A percentile compares a stretch with the other conserved stretches of the same genome.
phyloP scores from a whole-genome alignment of 768 basidiomycete genomes.

The Leucocoprinus birnbaumii region DNA sequence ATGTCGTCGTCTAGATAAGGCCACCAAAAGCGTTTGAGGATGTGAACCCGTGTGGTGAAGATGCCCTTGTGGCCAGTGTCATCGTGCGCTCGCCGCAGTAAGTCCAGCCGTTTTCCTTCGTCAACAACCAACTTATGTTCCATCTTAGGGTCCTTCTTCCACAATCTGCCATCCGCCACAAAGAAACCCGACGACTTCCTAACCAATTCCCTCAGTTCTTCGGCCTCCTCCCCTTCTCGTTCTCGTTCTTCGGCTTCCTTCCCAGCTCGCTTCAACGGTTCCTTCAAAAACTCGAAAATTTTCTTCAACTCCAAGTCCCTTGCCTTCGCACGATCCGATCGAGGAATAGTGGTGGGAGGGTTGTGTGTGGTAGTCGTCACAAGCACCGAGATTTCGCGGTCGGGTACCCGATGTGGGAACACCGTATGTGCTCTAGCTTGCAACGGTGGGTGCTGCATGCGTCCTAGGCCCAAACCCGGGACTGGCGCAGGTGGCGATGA shows the following conservation, averaged over 20 bases:
- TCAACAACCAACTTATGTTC: conserved; percentile 16
- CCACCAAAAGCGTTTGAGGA: conserved; percentile 23
- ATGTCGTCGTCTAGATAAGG: conserved; percentile 27
- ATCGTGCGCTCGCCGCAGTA: conserved; percentile 22
- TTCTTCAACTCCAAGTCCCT: conserved; percentile 11
- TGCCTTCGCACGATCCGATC: not conserved
- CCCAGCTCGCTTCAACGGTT: not conserved
- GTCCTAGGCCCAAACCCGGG: no score
- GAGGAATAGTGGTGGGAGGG: conserved; percentile 3
- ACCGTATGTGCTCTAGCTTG: no score
- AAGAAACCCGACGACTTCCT: conserved; percentile 16
- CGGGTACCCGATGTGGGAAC: no score
- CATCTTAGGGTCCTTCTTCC: conserved; percentile 17
- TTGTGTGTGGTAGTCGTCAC: no score
- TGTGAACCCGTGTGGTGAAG: conserved; percentile 16
- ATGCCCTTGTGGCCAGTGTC: conserved; percentile 26
- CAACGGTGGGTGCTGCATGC: no score
- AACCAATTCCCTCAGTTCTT: conserved; percentile 3
- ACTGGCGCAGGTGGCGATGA: no score
- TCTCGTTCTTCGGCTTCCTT: not conserved
- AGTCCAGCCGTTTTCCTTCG: conserved; percentile 10
- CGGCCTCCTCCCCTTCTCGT: not conserved
- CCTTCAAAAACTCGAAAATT: conserved; percentile 13
- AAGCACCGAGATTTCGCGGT: no score
- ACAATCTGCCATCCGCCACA: conserved; percentile 12